Evolutionary conservation across 306 rosid genomes (phyloP), one percentile per base, ranked within the genome.

Genomic region (Abrus precatorius): DNA sequence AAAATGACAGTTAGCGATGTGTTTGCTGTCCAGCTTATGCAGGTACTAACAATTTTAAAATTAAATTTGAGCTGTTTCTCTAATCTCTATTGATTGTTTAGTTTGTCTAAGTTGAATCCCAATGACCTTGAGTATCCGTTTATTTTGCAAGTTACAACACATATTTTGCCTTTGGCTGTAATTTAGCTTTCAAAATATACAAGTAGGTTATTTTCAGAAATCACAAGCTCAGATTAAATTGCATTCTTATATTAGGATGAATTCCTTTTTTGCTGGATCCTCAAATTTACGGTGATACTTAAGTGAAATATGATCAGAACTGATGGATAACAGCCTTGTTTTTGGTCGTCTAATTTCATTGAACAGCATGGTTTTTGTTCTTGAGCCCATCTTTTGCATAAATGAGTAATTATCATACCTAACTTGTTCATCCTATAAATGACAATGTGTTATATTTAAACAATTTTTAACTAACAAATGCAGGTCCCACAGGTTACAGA

Each of bases 401-500:
- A 62, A 64, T 34, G 33, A 75, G 69, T 80, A 41, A 75, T 56
- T 68, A 34, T 77, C 57, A 5, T 40, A n/a, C 11, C 52, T 27
- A 57, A 1, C 7, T 55, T 6, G 49, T 50, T 32, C 74, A 50
- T 81, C 53, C 9, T 33, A 43, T 40, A 44, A 45, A 43, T 49
- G 66, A 33, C 50, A 50, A 66, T 33, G 36, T 1, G 27, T 11
- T 70, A 48, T 11, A 74, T 30, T 81, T 48, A 14, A 9, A 61
- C 59, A 62, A 44, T 38, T 49, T 40, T 72, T 8, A 65, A 63
- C n/a, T 13, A 69, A 36, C 55, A 40, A 55, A 84, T 90, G 81
- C 91, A 94, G 99, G 97, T 91, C n/a, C 94, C 97, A 53, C 97
- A 93, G 76, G 96, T 95, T 63, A 95, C 99, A n/a, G 99, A 95